Base-by-base conservation (phyloP, 768 basidiomycete species). In the Boletus fagicola region DNA sequence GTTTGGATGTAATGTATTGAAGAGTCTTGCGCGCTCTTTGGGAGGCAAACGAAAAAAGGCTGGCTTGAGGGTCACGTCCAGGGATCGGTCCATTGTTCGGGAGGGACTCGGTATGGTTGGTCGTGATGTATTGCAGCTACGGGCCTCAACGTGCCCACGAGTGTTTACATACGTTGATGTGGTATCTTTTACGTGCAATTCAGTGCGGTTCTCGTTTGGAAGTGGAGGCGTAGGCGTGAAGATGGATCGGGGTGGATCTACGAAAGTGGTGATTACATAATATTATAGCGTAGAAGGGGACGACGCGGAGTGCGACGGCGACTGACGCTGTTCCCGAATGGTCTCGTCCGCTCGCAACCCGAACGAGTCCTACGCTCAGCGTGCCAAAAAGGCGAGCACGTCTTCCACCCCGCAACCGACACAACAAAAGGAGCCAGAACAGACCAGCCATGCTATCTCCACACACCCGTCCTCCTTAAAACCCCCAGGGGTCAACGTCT, bases 291-390 rank as follows among this genome's bases (percentile, higher is more conserved):
- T 6, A 47, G 42, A 39, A 54, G 58, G 53, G 58, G 59, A 64
- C 58, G 59, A 64, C 58, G 58, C 62, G 67, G 59, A 59, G 62
- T 59, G 56, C 54, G 59, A 69, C 66, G n/a, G 49, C 49, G 56
- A 57, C 67, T 59, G 67, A 57, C 54, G 62, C 65, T 55, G 59
- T 55, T 33, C 60, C 48, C 43, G 64, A 69, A 72, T 72, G 72
- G 62, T 66, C 63, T 74, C 70, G 60, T 72, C 65, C 47, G 65
- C 68, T 55, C 72, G 72, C 51, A 70, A 69, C 43, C 75, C 75
- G 60, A 68, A 76, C 55, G 76, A 84, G 49, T 86, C 85, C 30
- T 87, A 87, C 61, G 82, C 82, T 38, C 77, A 83, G 49, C 78
- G 77, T 45, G 81, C 78, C 57, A 80, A 77, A 72, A 80, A 76